A percentile compares a stretch with the other conserved stretches of the same genome.
Evolutionary conservation across 2,329 filamentous ascomycete species (phyloP).

Genomic region (Xylariales sp.): DNA sequence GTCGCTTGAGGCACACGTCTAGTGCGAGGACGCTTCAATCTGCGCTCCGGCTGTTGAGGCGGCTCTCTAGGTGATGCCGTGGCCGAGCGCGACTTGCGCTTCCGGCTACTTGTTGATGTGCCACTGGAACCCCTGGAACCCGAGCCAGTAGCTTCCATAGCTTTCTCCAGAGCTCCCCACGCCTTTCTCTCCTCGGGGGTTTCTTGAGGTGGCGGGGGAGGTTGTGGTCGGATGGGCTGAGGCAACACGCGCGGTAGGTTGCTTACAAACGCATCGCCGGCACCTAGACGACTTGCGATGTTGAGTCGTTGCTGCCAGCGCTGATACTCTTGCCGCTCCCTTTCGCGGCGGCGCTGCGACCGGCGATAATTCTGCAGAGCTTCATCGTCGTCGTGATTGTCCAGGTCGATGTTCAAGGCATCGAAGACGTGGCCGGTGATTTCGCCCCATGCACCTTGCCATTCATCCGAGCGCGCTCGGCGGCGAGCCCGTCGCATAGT

Average conservation of each 20-base stretch:
- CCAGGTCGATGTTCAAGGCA: slow-evolving; percentile 69
- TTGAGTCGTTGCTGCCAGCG: slow-evolving; percentile 81
- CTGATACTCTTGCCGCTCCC: slow-evolving; percentile 52
- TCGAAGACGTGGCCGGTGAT: slow-evolving; percentile 61
- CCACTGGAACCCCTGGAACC: slow-evolving; percentile 46
- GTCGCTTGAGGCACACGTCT: slow-evolving; percentile 52
- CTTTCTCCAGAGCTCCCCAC: slow-evolving; percentile 88
- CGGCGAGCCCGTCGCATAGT: slow-evolving; percentile 50
- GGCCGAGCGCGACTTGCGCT: slow-evolving; percentile 68
- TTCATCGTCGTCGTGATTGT: slow-evolving; percentile 78
- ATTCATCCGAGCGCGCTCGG: slow-evolving; percentile 71
- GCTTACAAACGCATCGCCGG: slow-evolving; percentile 65
- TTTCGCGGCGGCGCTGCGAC: slow-evolving; percentile 49
- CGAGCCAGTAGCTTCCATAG: slow-evolving; percentile 70
- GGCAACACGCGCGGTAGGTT: slow-evolving; percentile 54
- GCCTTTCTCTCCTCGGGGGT: slow-evolving; percentile 76
- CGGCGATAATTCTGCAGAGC: slow-evolving; percentile 47
- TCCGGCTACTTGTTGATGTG: slow-evolving; percentile 48
- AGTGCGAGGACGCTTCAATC: slow-evolving; percentile 82
- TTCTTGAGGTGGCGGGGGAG: slow-evolving; percentile 56
- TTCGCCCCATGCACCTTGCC: slow-evolving; percentile 80
- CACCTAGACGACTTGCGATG: slow-evolving; percentile 76
- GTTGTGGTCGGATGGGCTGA: slow-evolving; percentile 51
- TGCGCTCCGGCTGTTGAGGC: slow-evolving; percentile 69
- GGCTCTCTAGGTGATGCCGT: slow-evolving; percentile 67